Evolutionary conservation across 768 basidiomycete genomes (phyloP).

Genomic region (Lactarius hatsudake): DNA sequence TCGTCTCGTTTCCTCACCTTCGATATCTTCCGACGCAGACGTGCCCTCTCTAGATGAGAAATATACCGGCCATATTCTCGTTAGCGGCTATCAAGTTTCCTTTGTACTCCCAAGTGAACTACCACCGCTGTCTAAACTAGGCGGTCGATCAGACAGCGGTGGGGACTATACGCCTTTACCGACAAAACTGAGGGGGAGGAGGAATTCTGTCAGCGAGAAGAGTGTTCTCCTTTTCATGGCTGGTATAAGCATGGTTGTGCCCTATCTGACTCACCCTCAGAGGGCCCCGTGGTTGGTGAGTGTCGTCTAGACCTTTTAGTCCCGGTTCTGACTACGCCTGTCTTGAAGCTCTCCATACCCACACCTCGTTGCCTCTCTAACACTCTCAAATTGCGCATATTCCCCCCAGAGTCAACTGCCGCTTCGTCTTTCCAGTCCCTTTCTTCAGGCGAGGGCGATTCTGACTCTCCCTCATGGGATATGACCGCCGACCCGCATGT

Average conservation of each 20-base stretch:
- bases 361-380: slow-evolving; percentile 78
- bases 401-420: slow-evolving; percentile 50
- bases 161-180: slow-evolving; percentile 23
- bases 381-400: slow-evolving; percentile 68
- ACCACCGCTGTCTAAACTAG: slow-evolving; percentile 29
- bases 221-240: slow-evolving; percentile 74
- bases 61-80: slow-evolving; percentile 72
- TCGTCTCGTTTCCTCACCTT: slow-evolving; percentile 37
- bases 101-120: slow-evolving; percentile 74
- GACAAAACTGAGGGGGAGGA: slow-evolving; percentile 34
- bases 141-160: slow-evolving; percentile 23
- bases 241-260: slow-evolving; percentile 73
- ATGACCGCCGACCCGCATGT: slow-evolving; percentile 76
- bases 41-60: slow-evolving; percentile 55
- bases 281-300: slow-evolving; percentile 69
- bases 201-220: slow-evolving; percentile 58
- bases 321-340: background rate
- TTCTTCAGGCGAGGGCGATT: slow-evolving; percentile 63
- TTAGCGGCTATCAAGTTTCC: slow-evolving; percentile 73
- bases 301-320: slow-evolving; percentile 7
- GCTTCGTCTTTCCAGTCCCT: slow-evolving; percentile 68
- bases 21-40: slow-evolving; percentile 31
- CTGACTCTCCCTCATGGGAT: slow-evolving; percentile 65
- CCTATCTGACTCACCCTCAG: slow-evolving; percentile 64
- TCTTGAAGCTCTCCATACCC: slow-evolving; percentile 65